Evolutionary conservation across 169 alveolate species (phyloP).

Genomic region (Neospora caninum): DNA sequence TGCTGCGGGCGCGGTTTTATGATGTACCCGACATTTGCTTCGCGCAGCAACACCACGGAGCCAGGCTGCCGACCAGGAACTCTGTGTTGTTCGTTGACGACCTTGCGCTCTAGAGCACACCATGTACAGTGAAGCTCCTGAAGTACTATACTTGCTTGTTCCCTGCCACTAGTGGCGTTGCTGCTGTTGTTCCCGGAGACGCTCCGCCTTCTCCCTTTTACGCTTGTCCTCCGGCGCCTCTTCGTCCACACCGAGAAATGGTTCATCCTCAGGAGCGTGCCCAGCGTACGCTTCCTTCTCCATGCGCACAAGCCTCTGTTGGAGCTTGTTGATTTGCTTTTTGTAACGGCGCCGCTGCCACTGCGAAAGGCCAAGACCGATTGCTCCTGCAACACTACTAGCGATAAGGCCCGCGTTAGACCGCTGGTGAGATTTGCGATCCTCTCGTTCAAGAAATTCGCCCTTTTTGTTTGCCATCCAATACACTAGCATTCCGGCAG

Average conservation of each 20-base stretch:
- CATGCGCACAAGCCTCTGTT: slow-evolving; percentile 7
- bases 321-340: neutral
- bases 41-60: too few species aligned
- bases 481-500: neutral
- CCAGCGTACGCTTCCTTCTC: slow-evolving; percentile 20
- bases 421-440: neutral
- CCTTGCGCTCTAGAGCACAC: too few species aligned
- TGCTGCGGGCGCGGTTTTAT: too few species aligned
- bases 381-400: neutral
- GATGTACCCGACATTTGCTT: too few species aligned
- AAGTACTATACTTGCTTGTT: too few species aligned
- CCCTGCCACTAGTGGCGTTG: too few species aligned
- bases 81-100: too few species aligned
- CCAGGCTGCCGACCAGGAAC: too few species aligned
- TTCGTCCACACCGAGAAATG: neutral
- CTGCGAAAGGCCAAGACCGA: neutral
- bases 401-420: neutral
- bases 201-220: neutral
- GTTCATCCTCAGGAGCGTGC: neutral
- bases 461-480: neutral
- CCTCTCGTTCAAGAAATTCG: neutral
- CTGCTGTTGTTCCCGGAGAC: too few species aligned
- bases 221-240: slow-evolving; percentile 8
- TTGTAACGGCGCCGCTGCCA: slow-evolving; percentile 3
- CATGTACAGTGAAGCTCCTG: too few species aligned